phyloP scores from a whole-genome alignment of 2,329 filamentous ascomycete species.

The Penicillium psychrosexuale region DNA sequence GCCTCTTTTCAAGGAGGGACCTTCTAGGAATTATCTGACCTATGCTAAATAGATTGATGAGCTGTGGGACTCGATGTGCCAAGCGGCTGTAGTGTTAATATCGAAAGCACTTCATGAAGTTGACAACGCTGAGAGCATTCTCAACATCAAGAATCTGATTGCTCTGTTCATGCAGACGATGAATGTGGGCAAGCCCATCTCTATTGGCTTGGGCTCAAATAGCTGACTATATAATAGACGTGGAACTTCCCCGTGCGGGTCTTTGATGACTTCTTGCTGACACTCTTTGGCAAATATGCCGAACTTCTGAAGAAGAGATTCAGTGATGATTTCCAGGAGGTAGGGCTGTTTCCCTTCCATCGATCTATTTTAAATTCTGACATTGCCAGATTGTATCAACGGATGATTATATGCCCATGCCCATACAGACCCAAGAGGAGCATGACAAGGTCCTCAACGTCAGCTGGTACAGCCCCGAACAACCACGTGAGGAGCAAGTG shows the following conservation, averaged over 20 bases:
- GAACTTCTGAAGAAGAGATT: constrained; percentile 87
- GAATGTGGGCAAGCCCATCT: constrained; percentile 60
- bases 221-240: constrained; percentile 52
- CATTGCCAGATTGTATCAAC: constrained; percentile 64
- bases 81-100: constrained; percentile 77
- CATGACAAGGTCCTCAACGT: constrained; percentile 95
- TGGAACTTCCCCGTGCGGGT: constrained; percentile 84
- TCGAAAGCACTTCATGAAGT: constrained; percentile 73
- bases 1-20: neutral
- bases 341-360: constrained; percentile 33
- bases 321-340: constrained; percentile 93
- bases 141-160: constrained; percentile 93
- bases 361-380: constrained; percentile 8
- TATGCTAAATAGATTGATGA: constrained; percentile 70
- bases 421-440: constrained; percentile 82
- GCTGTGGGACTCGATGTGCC: constrained; percentile 97
- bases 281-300: constrained; percentile 88
- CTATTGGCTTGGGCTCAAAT: neutral
- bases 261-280: constrained; percentile 81
- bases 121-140: constrained; percentile 80
- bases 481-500: constrained; percentile 69
- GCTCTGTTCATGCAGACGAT: constrained; percentile 97
- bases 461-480: constrained; percentile 91
- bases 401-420: constrained; percentile 99
- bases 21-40: constrained; percentile 13